phyloP scores from a whole-genome alignment of 495 filamentous ascomycete genomes.

The Penicillium roqueforti region DNA sequence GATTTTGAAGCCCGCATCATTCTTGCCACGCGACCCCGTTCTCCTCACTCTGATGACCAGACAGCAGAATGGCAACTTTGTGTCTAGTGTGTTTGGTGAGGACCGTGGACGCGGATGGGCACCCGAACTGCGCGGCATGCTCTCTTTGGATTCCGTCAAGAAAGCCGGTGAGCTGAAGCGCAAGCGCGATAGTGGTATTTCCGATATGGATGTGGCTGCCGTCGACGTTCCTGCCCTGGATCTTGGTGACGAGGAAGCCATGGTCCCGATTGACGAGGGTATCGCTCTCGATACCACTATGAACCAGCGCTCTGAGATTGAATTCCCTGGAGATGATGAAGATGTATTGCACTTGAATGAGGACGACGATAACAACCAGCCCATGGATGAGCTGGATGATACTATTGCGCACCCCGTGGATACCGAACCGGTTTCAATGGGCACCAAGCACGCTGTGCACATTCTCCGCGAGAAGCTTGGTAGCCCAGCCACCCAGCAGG shows the following conservation, averaged over 20 bases:
- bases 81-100: conserved; percentile 69
- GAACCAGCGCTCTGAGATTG: conserved; percentile 47
- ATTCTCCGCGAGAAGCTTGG: conserved; percentile 87
- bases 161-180: conserved; percentile 80
- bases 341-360: conserved; percentile 43
- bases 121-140: conserved; percentile 79
- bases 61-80: conserved; percentile 84
- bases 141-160: conserved; percentile 76
- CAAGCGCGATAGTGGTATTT: conserved; percentile 86
- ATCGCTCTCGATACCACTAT: conserved; percentile 52
- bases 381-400: conserved; percentile 64
- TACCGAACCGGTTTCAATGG: conserved; percentile 75
- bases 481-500: conserved; percentile 54
- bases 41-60: conserved; percentile 83
- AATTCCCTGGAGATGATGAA: conserved; percentile 62
- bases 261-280: conserved; percentile 43
- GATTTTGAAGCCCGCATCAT: conserved; percentile 73
- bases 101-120: conserved; percentile 77
- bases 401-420: conserved; percentile 76
- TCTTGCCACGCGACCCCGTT: conserved; percentile 80
- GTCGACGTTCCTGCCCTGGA: conserved; percentile 67
- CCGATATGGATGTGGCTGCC: conserved; percentile 66
- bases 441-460: conserved; percentile 93
- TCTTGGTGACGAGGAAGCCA: conserved; percentile 58
- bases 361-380: conserved; percentile 47